phyloP scores from a whole-genome alignment of 441 rosid genomes.

The Pelargonium cotyledonis region DNA sequence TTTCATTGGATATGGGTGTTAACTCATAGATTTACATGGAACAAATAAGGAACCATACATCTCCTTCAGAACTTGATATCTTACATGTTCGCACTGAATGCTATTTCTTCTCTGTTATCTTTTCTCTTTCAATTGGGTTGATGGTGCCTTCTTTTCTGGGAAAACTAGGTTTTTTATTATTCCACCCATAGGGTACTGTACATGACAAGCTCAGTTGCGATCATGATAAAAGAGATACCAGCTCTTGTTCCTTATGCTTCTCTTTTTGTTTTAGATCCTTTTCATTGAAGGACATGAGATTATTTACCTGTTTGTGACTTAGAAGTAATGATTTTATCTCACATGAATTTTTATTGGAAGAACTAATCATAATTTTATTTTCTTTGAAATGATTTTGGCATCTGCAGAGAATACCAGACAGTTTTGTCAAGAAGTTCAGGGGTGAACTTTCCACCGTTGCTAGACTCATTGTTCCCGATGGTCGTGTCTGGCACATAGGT shows the following conservation, averaged over 20 bases:
- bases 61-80: too few relatives aligned
- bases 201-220: too few relatives aligned
- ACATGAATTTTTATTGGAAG: background rate
- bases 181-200: too few relatives aligned
- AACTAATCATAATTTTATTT: conserved; percentile 5
- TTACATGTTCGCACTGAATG: too few relatives aligned
- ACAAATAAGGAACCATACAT: too few relatives aligned
- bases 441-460: conserved; percentile 71
- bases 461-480: conserved; percentile 79
- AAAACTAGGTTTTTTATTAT: too few relatives aligned
- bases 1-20: too few relatives aligned
- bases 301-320: background rate
- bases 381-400: conserved; percentile 15
- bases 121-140: too few relatives aligned
- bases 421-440: conserved; percentile 70
- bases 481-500: conserved; percentile 81
- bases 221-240: background rate
- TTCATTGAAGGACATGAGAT: background rate
- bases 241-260: background rate
- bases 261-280: background rate
- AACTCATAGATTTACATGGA: too few relatives aligned
- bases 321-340: conserved; percentile 7
- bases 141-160: too few relatives aligned
- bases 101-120: too few relatives aligned
- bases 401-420: conserved; percentile 93